Conservation (phyloP, 2,329 filamentous ascomycete genomes). For the Trematosphaeria pertusa region DNA sequence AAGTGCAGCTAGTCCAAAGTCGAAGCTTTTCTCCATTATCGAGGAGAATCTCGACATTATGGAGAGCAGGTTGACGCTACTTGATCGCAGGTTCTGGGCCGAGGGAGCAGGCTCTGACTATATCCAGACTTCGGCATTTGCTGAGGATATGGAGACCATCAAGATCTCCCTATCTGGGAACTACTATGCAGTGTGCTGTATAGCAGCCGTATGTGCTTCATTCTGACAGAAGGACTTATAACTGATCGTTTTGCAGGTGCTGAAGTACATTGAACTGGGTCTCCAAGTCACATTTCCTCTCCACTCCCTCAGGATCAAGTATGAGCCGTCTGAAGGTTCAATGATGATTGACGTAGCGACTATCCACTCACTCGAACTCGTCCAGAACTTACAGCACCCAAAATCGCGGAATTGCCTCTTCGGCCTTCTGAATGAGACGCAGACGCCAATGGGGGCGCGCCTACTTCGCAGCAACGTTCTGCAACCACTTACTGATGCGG, state of each 20-base stretch:
- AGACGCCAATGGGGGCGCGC: constrained; percentile 87
- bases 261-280: constrained; percentile 80
- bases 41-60: constrained; percentile 73
- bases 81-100: constrained; percentile 84
- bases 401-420: constrained; percentile 85
- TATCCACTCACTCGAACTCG: constrained; percentile 84
- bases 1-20: constrained; percentile 73
- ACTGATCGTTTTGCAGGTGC: constrained; percentile 59
- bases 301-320: constrained; percentile 85
- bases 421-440: constrained; percentile 82
- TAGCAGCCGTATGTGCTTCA: constrained; percentile 77
- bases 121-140: constrained; percentile 79
- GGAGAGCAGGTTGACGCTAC: constrained; percentile 61
- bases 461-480: constrained; percentile 85
- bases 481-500: constrained; percentile 79
- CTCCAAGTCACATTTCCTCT: constrained; percentile 72
- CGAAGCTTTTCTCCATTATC: constrained; percentile 76
- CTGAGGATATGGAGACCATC: constrained; percentile 79
- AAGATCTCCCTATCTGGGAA: constrained; percentile 82
- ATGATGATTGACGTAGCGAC: constrained; percentile 97
- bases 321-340: constrained; percentile 85
- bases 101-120: constrained; percentile 79
- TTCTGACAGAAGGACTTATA: constrained; percentile 42
- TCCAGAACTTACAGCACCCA: constrained; percentile 80
- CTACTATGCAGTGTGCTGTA: constrained; percentile 83